Conservation (phyloP, 116 monocot genomes). For the Phalaenopsis hybrid region DNA sequence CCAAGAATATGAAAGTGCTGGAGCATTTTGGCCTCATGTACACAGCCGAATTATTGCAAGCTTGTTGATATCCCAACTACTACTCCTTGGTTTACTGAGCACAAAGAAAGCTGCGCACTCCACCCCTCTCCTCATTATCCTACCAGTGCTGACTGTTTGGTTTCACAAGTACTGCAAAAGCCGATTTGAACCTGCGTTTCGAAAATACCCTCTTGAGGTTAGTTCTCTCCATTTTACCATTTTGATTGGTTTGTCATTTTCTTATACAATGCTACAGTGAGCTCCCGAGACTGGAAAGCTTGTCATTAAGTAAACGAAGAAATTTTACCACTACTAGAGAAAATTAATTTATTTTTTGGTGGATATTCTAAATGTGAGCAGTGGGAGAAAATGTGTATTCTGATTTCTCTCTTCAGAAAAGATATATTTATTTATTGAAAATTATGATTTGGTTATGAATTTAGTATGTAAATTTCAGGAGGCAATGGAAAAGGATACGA, state of each 20-base stretch:
- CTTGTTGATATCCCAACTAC: conserved; percentile 64
- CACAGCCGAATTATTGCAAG: conserved; percentile 67
- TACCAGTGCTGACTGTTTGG: conserved; percentile 62
- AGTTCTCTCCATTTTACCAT: too few relatives aligned
- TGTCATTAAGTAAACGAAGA: too few relatives aligned
- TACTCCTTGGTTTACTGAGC: conserved; percentile 69
- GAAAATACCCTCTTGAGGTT: conserved; percentile 76
- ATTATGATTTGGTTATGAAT: background rate
- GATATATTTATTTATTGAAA: too few relatives aligned
- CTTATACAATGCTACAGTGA: too few relatives aligned
- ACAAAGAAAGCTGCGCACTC: conserved; percentile 73
- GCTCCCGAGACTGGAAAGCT: too few relatives aligned
- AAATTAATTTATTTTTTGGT: too few relatives aligned
- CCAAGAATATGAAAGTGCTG: conserved; percentile 88
- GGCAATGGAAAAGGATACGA: conserved; percentile 75
- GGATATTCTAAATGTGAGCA: too few relatives aligned
- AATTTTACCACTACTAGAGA: too few relatives aligned
- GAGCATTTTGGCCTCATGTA: conserved; percentile 86
- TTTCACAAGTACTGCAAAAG: conserved; percentile 83
- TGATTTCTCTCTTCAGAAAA: too few relatives aligned
- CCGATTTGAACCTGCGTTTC: conserved; percentile 76
- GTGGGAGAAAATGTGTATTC: too few relatives aligned
- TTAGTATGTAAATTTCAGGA: conserved; percentile 36
- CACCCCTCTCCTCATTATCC: conserved; percentile 49
- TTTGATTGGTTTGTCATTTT: too few relatives aligned